Evolutionary conservation across 768 basidiomycete species (phyloP).

Genomic region (Porpolomopsis calyptriformis): DNA sequence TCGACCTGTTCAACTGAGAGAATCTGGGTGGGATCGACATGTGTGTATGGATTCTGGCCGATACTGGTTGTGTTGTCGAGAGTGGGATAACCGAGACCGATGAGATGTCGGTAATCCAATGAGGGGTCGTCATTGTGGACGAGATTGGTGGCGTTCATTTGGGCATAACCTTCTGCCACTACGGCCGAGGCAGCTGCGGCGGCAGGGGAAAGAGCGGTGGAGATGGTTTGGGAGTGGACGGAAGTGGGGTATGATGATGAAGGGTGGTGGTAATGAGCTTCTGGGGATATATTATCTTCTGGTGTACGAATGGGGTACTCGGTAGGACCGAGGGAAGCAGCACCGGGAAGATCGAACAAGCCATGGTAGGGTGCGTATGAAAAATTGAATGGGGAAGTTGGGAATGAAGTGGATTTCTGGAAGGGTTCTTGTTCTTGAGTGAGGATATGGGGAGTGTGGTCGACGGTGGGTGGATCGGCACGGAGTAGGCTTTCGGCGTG

Average conservation of each 20-base stretch:
- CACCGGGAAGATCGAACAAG: constrained; percentile 42
- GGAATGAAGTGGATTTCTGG: constrained; percentile 43
- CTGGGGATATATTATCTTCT: constrained; percentile 4
- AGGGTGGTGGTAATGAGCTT: constrained; percentile 9
- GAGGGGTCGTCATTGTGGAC: constrained; percentile 43
- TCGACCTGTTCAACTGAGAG: constrained; percentile 24
- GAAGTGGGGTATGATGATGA: constrained; percentile 21
- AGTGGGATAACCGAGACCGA: constrained; percentile 53
- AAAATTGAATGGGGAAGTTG: constrained; percentile 62
- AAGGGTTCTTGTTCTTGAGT: constrained; percentile 31
- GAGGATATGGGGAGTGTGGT: constrained; percentile 14
- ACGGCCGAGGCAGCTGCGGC: constrained; percentile 56
- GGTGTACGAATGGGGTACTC: constrained; percentile 14
- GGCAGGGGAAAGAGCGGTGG: constrained; percentile 52
- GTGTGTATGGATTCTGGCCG: constrained; percentile 50
- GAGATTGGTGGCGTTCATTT: constrained; percentile 44
- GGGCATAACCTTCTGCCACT: constrained; percentile 66
- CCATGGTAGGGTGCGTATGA: constrained; percentile 57
- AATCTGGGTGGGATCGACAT: constrained; percentile 93
- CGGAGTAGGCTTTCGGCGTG: constrained; percentile 73
- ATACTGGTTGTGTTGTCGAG: constrained; percentile 33
- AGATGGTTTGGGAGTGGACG: constrained; percentile 18
- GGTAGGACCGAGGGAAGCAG: constrained; percentile 3
- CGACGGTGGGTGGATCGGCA: constrained; percentile 51
- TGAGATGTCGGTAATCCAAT: constrained; percentile 55